Evolutionary conservation across 495 filamentous ascomycete genomes (phyloP), one percentile per base, ranked within the genome.

Genomic region (Sporormia fimetaria): DNA sequence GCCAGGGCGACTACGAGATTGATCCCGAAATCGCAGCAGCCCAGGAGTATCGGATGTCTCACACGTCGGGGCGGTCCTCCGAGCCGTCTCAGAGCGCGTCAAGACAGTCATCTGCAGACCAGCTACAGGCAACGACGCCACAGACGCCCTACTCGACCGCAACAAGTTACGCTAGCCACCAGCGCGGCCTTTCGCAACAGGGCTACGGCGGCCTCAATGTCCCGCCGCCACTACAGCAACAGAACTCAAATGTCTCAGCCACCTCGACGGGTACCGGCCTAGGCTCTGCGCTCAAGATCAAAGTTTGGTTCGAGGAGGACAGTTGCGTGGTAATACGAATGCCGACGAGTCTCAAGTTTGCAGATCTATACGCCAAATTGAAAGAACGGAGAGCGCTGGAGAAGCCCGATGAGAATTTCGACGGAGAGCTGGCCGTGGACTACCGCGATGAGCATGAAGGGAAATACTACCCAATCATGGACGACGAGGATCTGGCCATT

Each of bases 311-410:
- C 62, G 92, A 84, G 65, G 74, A 82, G 48, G 82, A 90, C 51
- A 87, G 95, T 48, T 70, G 87, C 43, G 87, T 94, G 51, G 80
- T 87, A 28, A 87, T 98, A 53, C 78, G 87, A 29, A 80, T 96
- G 26, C 83, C 88, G 2, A 70, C 67, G 3, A 79, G 88, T 28
- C 81, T 93, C 49, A 73, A 67, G 47, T 87, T 80, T 63, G 68
- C 44, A 10, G 61, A 63, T 25, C 50, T 65, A 20, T 57, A 60
- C 40, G 44, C 71, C 51, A 78, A 83, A 45, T 70, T 98, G 27
- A 79, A 78, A 42, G 86, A 95, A 49, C 51, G 62, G 23, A 39
- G 64, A 15, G 51, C 50, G 14, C 39, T 63, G 20, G 62, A 65
- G 37, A 54, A 54, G 40, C 40, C 38, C 5, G 51, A 44, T 14